Evolutionary conservation across 169 alveolate species (phyloP), one percentile per base, ranked within the genome.

Genomic region (Babesia gibsoni): DNA sequence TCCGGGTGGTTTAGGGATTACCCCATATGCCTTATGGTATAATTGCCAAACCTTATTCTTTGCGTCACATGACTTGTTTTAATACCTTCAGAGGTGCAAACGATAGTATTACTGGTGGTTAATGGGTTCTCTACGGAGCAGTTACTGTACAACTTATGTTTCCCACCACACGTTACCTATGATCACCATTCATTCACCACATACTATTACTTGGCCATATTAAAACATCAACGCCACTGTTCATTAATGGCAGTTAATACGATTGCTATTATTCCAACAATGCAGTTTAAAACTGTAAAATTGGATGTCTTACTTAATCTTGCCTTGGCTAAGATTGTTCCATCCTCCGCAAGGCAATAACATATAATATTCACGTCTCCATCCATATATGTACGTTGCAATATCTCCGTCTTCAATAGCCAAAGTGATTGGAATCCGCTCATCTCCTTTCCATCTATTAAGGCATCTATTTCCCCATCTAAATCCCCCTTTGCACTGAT

Each of bases 1-100:
- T 1, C 45, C 83, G 83, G 83, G 83, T 72, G 67, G 20, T 10
- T 30, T 14, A 25, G n/a, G 14, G 29, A 35, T 25, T 33, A 30
- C 67, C 66, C 67, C 66, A 39, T 8, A 30, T 27, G 37, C 67
- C 67, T 30, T 42, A 56, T 35, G 20, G 57, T 48, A 20, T n/a
- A n/a, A n/a, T n/a, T n/a, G n/a, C n/a, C n/a, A n/a, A n/a, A n/a
- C n/a, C n/a, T n/a, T n/a, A n/a, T n/a, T n/a, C n/a, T n/a, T n/a
- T n/a, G n/a, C n/a, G n/a, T n/a, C n/a, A n/a, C n/a, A n/a, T n/a
- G n/a, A n/a, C n/a, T n/a, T n/a, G n/a, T n/a, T n/a, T n/a, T n/a
- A n/a, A n/a, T n/a, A n/a, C n/a, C n/a, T n/a, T n/a, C n/a, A n/a
- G n/a, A n/a, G n/a, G n/a, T n/a, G n/a, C n/a, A n/a, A n/a, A n/a